Percentiles rank a stretch among this genome's conserved stretches.
Evolutionary conservation across 2,329 filamentous ascomycete species (phyloP).

Genomic region (Botryotinia narcissicola): DNA sequence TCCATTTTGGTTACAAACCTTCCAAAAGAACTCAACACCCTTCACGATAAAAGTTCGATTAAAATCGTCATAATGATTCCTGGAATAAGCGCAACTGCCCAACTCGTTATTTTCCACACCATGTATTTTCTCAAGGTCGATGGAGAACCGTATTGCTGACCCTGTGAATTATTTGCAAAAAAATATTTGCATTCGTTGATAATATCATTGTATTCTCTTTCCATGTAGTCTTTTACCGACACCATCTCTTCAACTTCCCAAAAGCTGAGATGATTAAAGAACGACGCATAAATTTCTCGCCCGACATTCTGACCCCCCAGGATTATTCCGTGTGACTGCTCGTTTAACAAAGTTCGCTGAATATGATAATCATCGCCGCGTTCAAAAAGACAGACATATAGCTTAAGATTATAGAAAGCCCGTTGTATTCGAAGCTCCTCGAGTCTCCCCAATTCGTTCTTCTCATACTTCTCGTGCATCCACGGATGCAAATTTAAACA

Average conservation of each 20-base stretch:
- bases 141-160: background rate
- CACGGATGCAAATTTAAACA: background rate
- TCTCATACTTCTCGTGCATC: background rate
- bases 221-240: background rate
- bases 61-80: background rate
- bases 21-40: background rate
- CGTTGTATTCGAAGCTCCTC: slow-evolving; percentile 1
- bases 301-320: background rate
- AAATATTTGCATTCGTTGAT: background rate
- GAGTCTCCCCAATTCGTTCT: background rate
- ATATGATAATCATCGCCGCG: background rate
- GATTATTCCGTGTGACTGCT: background rate
- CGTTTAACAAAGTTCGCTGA: too few species aligned
- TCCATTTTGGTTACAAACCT: background rate
- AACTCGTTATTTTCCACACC: too few species aligned
- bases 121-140: background rate
- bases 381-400: background rate
- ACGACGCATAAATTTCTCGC: background rate
- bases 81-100: background rate
- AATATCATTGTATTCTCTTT: background rate
- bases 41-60: background rate
- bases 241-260: background rate
- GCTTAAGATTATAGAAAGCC: background rate
- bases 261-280: background rate
- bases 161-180: background rate